Evolutionary conservation across 768 basidiomycete species (phyloP).

Genomic region (Xerocomellus amylosporus): DNA sequence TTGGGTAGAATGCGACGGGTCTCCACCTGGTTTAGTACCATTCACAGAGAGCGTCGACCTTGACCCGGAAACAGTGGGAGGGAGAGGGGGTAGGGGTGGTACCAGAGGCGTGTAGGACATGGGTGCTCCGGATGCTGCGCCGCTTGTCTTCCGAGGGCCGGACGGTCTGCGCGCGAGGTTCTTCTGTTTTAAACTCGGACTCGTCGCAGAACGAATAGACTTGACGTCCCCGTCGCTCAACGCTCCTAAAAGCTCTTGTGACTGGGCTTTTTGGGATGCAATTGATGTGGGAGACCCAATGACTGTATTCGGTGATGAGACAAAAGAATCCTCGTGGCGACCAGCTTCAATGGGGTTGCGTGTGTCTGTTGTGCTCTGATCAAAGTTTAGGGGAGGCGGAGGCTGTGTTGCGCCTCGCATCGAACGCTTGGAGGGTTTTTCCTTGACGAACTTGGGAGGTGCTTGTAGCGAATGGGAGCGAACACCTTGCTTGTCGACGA

Average conservation of each 20-base stretch:
- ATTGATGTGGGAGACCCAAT: constrained; percentile 24
- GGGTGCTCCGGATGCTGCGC: constrained; percentile 62
- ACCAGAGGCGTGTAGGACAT: constrained; percentile 59
- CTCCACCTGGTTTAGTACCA: constrained; percentile 8
- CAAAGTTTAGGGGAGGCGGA: constrained; percentile 26
- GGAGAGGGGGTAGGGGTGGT: constrained; percentile 33
- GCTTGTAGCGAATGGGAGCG: constrained; percentile 3
- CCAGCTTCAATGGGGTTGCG: constrained; percentile 9
- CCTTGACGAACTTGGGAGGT: constrained; percentile 4
- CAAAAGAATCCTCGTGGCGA: constrained; percentile 21
- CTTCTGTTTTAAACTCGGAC: constrained; percentile 29
- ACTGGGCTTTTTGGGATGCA: constrained; percentile 7
- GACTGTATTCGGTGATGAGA: constrained; percentile 3
- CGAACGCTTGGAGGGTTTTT: constrained; percentile 25
- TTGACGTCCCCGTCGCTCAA: constrained; percentile 25
- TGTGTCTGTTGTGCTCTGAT: constrained; percentile 12
- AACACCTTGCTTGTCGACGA: constrained; percentile 20
- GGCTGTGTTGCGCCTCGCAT: constrained; percentile 30
- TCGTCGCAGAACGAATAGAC: constrained; percentile 25
- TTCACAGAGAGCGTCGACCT: constrained; percentile 20
- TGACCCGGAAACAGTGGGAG: constrained; percentile 13
- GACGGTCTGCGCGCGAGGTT: constrained; percentile 15
- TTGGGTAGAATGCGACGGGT: constrained; percentile 1
- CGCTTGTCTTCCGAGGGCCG: constrained; percentile 40
- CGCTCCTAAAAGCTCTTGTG: constrained; percentile 17